Conservation (phyloP, 257 asterid species). For the Fraxinus quadrangulata region DNA sequence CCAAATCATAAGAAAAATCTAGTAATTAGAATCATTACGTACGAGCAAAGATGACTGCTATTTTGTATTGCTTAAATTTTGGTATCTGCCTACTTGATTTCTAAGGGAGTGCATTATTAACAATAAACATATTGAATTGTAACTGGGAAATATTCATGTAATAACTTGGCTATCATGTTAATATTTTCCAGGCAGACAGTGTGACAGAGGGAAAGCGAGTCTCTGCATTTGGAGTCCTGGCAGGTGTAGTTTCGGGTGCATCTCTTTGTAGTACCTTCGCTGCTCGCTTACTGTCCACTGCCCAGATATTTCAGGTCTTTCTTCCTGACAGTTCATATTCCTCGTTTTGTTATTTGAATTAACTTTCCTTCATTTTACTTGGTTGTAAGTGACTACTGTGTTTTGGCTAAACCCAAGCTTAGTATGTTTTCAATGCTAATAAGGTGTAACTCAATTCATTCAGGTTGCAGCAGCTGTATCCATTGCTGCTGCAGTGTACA, state of each 20-base stretch:
- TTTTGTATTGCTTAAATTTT: background rate
- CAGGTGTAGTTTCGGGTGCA: constrained; percentile 54
- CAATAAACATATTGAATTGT: background rate
- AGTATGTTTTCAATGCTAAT: too few relatives aligned
- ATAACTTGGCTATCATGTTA: background rate
- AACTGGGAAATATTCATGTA: background rate
- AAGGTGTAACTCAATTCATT: background rate
- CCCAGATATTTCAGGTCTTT: constrained; percentile 43
- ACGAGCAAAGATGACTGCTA: too few relatives aligned
- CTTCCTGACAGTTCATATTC: background rate
- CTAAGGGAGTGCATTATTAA: background rate
- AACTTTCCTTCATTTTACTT: background rate
- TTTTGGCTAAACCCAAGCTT: background rate
- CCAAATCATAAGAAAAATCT: background rate
- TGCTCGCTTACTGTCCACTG: constrained; percentile 56
- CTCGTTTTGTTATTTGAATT: background rate
- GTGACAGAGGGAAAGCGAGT: constrained; percentile 56
- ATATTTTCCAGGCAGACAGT: constrained; percentile 48
- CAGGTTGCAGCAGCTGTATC: constrained; percentile 33
- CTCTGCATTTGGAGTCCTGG: constrained; percentile 49
- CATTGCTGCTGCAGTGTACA: constrained; percentile 27
- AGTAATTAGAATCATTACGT: too few relatives aligned
- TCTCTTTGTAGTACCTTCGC: constrained; percentile 49
- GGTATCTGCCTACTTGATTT: background rate
- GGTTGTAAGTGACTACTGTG: background rate